Conservation (phyloP, 2,329 filamentous ascomycete species). For the Apiospora saccharicola region DNA sequence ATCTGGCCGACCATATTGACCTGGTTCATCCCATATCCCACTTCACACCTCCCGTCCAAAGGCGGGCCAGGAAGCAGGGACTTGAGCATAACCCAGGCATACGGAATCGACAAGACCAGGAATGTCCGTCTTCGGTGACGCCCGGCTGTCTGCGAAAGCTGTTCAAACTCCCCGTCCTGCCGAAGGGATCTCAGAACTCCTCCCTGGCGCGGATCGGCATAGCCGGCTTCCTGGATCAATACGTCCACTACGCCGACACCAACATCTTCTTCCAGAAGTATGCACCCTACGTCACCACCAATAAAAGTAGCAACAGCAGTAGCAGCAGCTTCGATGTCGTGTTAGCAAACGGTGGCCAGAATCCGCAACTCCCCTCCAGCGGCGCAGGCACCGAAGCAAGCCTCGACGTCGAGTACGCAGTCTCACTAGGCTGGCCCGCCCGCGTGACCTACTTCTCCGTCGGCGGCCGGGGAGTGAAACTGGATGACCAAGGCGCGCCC, state of each 20-base stretch:
- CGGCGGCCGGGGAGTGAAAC: not conserved
- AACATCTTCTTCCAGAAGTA: constrained; percentile 47
- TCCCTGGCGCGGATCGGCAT: constrained; percentile 53
- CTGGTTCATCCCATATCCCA: constrained; percentile 58
- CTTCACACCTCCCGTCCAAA: constrained; percentile 51
- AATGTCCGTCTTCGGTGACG: constrained; percentile 34
- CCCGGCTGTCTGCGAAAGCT: constrained; percentile 28
- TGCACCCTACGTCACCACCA: constrained; percentile 44
- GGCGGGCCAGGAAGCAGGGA: not conserved
- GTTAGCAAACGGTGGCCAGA: constrained; percentile 23
- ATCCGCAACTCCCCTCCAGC: constrained; percentile 9
- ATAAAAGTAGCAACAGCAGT: constrained; percentile 36
- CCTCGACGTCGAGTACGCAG: constrained; percentile 28
- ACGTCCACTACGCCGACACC: constrained; percentile 53
- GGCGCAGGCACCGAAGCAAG: constrained; percentile 27
- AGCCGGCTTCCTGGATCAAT: constrained; percentile 59
- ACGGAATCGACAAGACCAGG: constrained; percentile 34
- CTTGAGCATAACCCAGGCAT: not conserved
- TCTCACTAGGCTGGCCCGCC: not conserved
- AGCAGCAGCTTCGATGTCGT: constrained; percentile 46
- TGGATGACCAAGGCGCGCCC: not conserved
- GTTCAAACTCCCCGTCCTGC: constrained; percentile 43
- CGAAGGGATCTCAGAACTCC: constrained; percentile 31
- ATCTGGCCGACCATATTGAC: constrained; percentile 47
- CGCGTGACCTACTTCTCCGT: constrained; percentile 15